Evolutionary conservation across 2,329 filamentous ascomycete species (phyloP).

Genomic region (Sphaerostilbella broomeana): DNA sequence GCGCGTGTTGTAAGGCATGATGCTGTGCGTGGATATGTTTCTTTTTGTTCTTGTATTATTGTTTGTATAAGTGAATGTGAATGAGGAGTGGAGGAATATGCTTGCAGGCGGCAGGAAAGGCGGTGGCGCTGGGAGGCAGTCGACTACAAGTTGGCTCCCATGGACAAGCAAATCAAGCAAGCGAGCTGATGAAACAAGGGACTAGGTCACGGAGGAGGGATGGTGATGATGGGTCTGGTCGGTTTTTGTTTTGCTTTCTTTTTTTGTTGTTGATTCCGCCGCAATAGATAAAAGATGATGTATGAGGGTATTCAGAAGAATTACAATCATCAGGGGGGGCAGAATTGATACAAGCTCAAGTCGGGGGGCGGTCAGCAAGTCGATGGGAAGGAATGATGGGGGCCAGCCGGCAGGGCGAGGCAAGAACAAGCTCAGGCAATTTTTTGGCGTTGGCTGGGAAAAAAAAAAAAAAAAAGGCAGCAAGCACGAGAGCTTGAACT

Average conservation of each 20-base stretch:
- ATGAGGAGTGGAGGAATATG: slow-evolving; percentile 5
- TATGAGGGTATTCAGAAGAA: slow-evolving; percentile 6
- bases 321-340: slow-evolving; percentile 13
- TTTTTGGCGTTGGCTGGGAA: slow-evolving; percentile 21
- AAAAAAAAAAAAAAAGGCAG: slow-evolving; percentile 16
- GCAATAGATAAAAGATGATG: background rate
- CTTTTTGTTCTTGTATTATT: slow-evolving; percentile 1
- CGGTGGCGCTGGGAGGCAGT: slow-evolving; percentile 6
- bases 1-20: slow-evolving; percentile 93
- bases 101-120: slow-evolving; percentile 2
- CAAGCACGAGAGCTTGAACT: slow-evolving; percentile 31
- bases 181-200: too few species aligned
- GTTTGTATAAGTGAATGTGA: slow-evolving; percentile 3
- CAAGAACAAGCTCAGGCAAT: slow-evolving; percentile 19
- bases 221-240: too few species aligned
- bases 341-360: slow-evolving; percentile 18
- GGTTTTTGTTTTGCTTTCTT: too few species aligned
- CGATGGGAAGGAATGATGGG: slow-evolving; percentile 12
- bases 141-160: slow-evolving; percentile 11
- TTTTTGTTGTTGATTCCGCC: slow-evolving; percentile 10
- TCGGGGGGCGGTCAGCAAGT: slow-evolving; percentile 22
- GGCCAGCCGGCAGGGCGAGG: slow-evolving; percentile 8
- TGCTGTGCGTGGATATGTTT: slow-evolving; percentile 11
- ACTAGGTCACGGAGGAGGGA: background rate
- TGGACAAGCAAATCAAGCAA: slow-evolving; percentile 1